Evolutionary conservation across 108 stramenopile species (phyloP).

Genomic region (Nannochloropsis gaditana): DNA sequence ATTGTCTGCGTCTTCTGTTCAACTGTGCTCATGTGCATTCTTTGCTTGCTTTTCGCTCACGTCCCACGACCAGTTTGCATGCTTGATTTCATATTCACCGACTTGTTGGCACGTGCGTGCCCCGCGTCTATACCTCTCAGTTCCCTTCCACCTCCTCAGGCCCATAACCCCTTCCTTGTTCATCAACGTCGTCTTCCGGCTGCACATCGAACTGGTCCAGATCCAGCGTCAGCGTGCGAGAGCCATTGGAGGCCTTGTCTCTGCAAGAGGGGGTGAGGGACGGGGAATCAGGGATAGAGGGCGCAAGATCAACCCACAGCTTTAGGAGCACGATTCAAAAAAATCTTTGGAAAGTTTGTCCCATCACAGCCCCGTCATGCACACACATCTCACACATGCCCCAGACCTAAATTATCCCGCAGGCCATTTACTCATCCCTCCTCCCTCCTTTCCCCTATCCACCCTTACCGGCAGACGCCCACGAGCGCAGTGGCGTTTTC

Average conservation of each 20-base stretch:
- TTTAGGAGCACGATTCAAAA: neutral
- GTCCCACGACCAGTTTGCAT: too few relatives aligned
- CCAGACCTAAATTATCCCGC: too few relatives aligned
- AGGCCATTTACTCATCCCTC: neutral
- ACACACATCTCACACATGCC: too few relatives aligned
- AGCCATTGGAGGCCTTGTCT: conserved; percentile 42
- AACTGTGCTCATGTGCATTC: too few relatives aligned
- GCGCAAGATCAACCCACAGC: neutral
- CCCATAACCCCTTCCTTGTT: neutral
- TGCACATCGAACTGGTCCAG: conserved; percentile 26
- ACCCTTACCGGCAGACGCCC: conserved; percentile 41
- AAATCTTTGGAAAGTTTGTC: neutral
- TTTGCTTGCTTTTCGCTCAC: too few relatives aligned
- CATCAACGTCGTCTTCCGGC: neutral
- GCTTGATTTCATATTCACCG: too few relatives aligned
- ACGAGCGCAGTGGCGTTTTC: conserved; percentile 43
- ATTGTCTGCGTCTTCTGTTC: too few relatives aligned
- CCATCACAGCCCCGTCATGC: neutral
- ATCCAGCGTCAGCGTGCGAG: conserved; percentile 48
- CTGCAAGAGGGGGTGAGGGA: neutral
- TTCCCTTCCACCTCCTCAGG: neutral
- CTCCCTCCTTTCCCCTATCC: neutral
- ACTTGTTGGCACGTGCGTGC: neutral
- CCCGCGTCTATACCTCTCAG: neutral
- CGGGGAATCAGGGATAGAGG: neutral